Conservation (phyloP, 2,329 filamentous ascomycete genomes). For the Aspergillus novoparasiticus region DNA sequence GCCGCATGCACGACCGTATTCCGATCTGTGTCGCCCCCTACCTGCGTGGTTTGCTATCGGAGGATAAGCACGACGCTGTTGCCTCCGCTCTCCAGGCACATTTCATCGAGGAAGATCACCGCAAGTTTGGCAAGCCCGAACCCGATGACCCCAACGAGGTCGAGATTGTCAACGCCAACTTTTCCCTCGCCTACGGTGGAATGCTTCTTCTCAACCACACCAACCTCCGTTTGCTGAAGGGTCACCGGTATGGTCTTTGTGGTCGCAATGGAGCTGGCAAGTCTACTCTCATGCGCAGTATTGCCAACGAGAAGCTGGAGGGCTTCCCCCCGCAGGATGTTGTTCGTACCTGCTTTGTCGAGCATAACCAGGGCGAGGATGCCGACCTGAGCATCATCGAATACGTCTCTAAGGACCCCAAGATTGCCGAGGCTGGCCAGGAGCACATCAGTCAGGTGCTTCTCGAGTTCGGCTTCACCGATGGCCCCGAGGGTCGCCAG, state of each 20-base stretch:
- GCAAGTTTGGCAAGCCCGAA: conserved; percentile 80
- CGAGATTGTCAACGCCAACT: conserved; percentile 97
- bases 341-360: conserved; percentile 94
- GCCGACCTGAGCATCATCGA: conserved; percentile 94
- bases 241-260: conserved; percentile 94
- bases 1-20: conserved; percentile 76
- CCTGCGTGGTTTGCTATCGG: conserved; percentile 68
- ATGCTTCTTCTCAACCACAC: conserved; percentile 97
- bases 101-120: conserved; percentile 81
- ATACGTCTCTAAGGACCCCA: conserved; percentile 86
- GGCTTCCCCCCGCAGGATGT: conserved; percentile 93
- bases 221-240: conserved; percentile 90
- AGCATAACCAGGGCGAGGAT: conserved; percentile 98
- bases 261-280: conserved; percentile 97
- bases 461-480: conserved; percentile 88
- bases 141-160: conserved; percentile 89
- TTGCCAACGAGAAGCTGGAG: conserved; percentile 92
- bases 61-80: conserved; percentile 64
- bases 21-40: conserved; percentile 71
- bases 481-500: conserved; percentile 86
- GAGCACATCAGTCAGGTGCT: conserved; percentile 84
- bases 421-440: conserved; percentile 74
- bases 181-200: conserved; percentile 95
- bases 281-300: conserved; percentile 98
- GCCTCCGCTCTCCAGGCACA: conserved; percentile 73